phyloP scores from a whole-genome alignment of 139 green algal genomes.

The Picochlorum sp. region DNA sequence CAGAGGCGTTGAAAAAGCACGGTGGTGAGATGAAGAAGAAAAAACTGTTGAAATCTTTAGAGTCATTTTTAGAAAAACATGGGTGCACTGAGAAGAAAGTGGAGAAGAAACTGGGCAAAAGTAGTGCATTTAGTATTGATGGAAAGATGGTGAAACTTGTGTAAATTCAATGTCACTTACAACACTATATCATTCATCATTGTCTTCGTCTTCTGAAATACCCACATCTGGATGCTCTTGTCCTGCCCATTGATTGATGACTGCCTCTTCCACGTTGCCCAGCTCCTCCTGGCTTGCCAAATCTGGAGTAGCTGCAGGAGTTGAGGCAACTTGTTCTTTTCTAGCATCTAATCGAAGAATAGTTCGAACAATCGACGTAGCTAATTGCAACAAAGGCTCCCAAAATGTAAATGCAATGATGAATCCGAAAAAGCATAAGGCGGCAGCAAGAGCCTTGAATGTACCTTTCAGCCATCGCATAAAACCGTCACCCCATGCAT shows the following conservation, averaged over 20 bases:
- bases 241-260: slow-evolving; percentile 24
- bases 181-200: slow-evolving; percentile 1
- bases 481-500: slow-evolving; percentile 20
- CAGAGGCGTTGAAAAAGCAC: background rate
- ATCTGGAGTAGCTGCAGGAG: slow-evolving; percentile 10
- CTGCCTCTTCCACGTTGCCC: slow-evolving; percentile 27
- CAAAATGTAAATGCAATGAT: slow-evolving; percentile 11
- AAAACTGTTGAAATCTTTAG: background rate
- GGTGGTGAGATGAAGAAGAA: background rate
- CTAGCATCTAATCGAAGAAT: slow-evolving; percentile 25
- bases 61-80: background rate
- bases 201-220: slow-evolving; percentile 8
- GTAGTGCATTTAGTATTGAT: background rate
- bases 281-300: slow-evolving; percentile 20
- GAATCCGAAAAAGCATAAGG: slow-evolving; percentile 13
- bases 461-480: background rate
- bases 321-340: slow-evolving; percentile 8
- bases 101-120: slow-evolving; percentile 1
- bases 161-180: background rate
- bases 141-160: background rate
- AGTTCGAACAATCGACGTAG: slow-evolving; percentile 8
- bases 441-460: slow-evolving; percentile 15
- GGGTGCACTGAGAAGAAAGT: background rate
- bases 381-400: slow-evolving; percentile 13
- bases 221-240: background rate